Evolutionary conservation across 2,329 filamentous ascomycete species (phyloP), one percentile per base, ranked within the genome.

Genomic region (Xylaria polymorpha): DNA sequence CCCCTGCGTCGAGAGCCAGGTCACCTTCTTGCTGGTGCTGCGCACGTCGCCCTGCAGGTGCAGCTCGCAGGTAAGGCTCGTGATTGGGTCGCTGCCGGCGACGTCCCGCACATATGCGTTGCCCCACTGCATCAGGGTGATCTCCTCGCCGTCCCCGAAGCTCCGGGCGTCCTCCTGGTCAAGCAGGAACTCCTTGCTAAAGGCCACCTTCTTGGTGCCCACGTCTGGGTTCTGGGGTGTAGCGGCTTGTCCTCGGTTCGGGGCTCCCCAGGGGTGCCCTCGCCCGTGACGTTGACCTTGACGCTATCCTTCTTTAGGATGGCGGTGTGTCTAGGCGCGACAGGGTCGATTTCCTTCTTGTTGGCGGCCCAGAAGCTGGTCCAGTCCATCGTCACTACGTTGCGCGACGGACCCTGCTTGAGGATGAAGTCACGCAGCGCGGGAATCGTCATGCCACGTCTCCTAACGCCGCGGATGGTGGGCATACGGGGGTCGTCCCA

Each of bases 121-220:
- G 75, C 95, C 96, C 95, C 95, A 98, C 80, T 92, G 92, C 95
- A 98, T 98, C 50, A 98, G 86, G 0, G 95, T 98, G 76, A 98
- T 93, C 81, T 98, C 94, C 83, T 98, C 95, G 77, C 91, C 90
- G 69, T 91, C 86, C 75, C 89, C 91, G 82, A 98, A 97, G 32
- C 87, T 87, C 79, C 91, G 91, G 70, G 91, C 93, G 76, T 98
- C 95, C 55, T 87, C 92, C 81, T 98, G 95, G 79, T 98, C 95
- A 61, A 98, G 84, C 69, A 96, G 84, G 73, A 98, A 85, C 71
- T 90, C 87, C 66, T 87, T 87, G 78, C 92, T 92, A 80, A 91
- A 97, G 32, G 89, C 86, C 5, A 97, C 93, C 82, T 93, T 92
- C 87, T 98, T 98, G 75, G 85, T 90, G 69, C 95, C 95, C 7